Base-by-base conservation (phyloP, 2,329 filamentous ascomycete species). In the Aspergillaceae sp. region DNA sequence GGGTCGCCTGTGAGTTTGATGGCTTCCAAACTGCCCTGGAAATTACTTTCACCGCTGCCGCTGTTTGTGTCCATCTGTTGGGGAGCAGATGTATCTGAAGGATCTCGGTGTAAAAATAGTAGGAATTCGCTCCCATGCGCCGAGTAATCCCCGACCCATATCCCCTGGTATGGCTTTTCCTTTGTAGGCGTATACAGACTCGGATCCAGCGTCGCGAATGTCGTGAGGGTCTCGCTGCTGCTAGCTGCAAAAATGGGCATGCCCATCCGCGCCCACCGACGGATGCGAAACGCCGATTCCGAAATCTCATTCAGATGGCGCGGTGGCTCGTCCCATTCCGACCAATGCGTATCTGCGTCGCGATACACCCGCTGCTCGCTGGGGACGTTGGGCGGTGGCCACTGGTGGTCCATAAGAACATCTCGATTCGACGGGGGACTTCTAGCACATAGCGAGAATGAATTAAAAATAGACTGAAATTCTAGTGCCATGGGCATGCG, bases 1-100 rank as follows among this genome's bases (percentile, higher is more conserved):
- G 84, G 81, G 59, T 98, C 91, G 1, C 91, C 91, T 0, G 91
- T 97, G 32, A 98, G 71, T 63, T 97, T 97, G 59, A 96, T 82
- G 0, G 86, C 91, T 63, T 90, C 82, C 3, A 97, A 65, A 1
- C 81, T 74, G 4, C 88, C 87, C 53, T 86, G 80, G 1, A 79
- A 70, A 9, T 76, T 69, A 33, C 59, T 55, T 32, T 72, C 58
- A 72, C 79, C n/a, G 66, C 58, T 47, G 34, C 47, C 19, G 5
- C 46, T 30, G 19, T 8, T 28, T 11, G 27, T 38, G 36, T 26
- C 36, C 7, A 47, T 49, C 4, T 44, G 29, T 35, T 46, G 35
- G 44, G 41, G 10, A 35, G 8, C 55, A 57, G 1, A 66, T 59
- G 6, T 53, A 45, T 40, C 4, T 10, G 46, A 46, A 2, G 40